phyloP scores from a whole-genome alignment of 2,329 filamentous ascomycete genomes.

The Cadophora sp. region DNA sequence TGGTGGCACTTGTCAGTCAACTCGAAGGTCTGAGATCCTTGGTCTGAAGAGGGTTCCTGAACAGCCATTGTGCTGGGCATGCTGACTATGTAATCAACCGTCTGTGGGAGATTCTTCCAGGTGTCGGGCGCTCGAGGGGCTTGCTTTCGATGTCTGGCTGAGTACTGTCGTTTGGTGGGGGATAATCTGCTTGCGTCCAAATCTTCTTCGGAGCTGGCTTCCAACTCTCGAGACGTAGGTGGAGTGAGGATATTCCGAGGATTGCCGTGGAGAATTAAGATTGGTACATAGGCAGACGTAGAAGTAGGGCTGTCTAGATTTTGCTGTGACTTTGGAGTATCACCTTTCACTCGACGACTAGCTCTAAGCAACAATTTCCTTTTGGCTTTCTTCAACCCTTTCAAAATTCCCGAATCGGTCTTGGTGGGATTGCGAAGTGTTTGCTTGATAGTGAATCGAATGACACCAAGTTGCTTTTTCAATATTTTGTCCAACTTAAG shows the following conservation, averaged over 20 bases:
- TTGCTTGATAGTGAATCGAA: neutral
- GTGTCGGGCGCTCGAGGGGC: neutral
- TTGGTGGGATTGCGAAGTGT: neutral
- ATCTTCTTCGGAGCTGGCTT: neutral
- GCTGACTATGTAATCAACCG: neutral
- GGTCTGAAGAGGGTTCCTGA: neutral
- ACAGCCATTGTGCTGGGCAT: neutral
- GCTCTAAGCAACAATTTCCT: neutral
- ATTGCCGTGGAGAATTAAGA: neutral
- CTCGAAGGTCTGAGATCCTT: constrained; percentile 11
- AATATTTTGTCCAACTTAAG: neutral
- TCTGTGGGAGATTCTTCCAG: neutral
- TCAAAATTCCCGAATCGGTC: neutral
- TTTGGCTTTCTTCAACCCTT: neutral
- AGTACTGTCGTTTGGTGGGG: neutral
- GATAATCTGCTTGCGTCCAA: neutral
- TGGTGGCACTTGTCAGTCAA: constrained; percentile 74
- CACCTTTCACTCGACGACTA: neutral
- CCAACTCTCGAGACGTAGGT: neutral
- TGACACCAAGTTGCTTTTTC: neutral
- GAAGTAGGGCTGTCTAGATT: neutral
- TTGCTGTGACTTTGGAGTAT: neutral
- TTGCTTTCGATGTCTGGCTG: no score
- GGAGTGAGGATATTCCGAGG: neutral
- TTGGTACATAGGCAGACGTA: neutral